phyloP scores from a whole-genome alignment of 208 protist genomes.

The Leishmania arabica region DNA sequence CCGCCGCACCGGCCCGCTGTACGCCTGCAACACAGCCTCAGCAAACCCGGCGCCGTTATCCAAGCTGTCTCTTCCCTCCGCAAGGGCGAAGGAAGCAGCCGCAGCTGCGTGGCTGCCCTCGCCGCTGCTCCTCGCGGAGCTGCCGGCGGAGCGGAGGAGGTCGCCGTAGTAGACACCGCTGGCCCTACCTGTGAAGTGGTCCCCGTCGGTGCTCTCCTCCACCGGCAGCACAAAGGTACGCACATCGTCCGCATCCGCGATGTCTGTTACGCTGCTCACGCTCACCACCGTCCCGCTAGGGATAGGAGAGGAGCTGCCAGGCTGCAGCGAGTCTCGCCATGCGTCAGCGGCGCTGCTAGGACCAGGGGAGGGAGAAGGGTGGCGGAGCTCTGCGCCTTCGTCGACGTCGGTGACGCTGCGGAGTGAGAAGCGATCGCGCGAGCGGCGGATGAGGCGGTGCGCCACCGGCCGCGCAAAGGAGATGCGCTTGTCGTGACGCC shows the following conservation, averaged over 20 bases:
- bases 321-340: constrained; percentile 16
- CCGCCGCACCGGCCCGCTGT: constrained; percentile 7
- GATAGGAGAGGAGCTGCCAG: neutral
- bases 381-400: constrained; percentile 20
- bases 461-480: constrained; percentile 45
- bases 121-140: neutral
- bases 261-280: neutral
- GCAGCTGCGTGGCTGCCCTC: neutral
- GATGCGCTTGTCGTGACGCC: constrained; percentile 34
- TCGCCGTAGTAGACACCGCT: constrained; percentile 67
- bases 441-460: constrained; percentile 43
- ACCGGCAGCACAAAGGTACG: constrained; percentile 20
- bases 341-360: neutral
- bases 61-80: neutral
- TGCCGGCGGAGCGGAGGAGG: constrained; percentile 25
- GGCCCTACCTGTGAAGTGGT: constrained; percentile 42
- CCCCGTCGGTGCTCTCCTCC: constrained; percentile 17
- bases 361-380: constrained; percentile 10
- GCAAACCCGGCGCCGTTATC: neutral
- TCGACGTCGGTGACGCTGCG: constrained; percentile 36
- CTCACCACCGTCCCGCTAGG: neutral
- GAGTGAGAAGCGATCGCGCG: constrained; percentile 40
- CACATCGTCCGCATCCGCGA: neutral
- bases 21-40: neutral
- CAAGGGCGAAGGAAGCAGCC: no score